These are phyloP conservation scores for Fonsecaea erecta DNA, from an alignment of 2,329 filamentous ascomycete species.

Conservation along the genomic window DNA sequence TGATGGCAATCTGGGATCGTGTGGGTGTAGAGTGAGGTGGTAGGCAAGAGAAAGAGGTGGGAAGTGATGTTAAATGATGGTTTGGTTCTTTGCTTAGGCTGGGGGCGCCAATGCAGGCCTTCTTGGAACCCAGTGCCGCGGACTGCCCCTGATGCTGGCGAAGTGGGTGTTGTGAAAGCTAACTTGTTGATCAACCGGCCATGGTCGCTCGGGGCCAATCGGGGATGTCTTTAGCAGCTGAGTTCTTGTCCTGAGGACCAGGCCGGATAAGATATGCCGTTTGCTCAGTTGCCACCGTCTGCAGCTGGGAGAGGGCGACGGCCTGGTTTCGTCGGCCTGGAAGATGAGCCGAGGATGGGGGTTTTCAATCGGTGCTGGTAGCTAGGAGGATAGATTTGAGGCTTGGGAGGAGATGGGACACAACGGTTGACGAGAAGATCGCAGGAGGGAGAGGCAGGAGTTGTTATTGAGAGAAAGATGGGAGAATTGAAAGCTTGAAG, in stretches of 20 bases:
- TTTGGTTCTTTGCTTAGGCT: conserved; percentile 10
- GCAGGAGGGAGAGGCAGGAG: neutral
- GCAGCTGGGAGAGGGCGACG: neutral
- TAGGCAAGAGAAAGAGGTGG: conserved; percentile 14
- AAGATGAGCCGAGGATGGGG: neutral
- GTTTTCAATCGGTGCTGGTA: neutral
- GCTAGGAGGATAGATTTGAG: neutral
- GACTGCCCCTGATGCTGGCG: conserved; percentile 6
- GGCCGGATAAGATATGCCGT: conserved; percentile 18
- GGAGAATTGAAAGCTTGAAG: neutral
- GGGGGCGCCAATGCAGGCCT: conserved; percentile 22
- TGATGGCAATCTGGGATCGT: conserved; percentile 2
- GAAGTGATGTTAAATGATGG: conserved; percentile 19
- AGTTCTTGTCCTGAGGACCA: conserved; percentile 1
- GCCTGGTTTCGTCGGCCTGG: neutral
- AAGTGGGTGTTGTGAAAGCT: conserved; percentile 8
- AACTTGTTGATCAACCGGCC: conserved; percentile 10
- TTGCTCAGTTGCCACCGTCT: conserved; percentile 4
- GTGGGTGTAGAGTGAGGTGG: neutral
- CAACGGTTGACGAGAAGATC: neutral
- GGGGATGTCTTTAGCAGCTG: conserved; percentile 16
- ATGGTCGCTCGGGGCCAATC: conserved; percentile 14
- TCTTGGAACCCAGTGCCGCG: conserved; percentile 10
- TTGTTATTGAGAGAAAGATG: neutral
- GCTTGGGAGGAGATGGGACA: neutral